Conservation (phyloP, 1,139 yeast genomes). For the Barnettozyma hawaiiensis region DNA sequence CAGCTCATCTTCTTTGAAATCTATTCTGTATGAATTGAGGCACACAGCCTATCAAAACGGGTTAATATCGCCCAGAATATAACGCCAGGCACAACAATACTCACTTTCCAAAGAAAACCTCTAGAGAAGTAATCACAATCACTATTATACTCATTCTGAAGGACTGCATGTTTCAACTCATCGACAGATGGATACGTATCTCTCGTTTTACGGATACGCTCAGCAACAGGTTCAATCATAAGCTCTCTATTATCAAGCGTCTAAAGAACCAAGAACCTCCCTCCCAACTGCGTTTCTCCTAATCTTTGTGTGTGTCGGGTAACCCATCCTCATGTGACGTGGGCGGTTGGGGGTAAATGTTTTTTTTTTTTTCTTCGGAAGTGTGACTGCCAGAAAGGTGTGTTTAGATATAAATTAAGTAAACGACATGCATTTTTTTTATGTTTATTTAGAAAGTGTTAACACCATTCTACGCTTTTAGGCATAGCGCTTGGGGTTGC, state of each 20-base stretch:
- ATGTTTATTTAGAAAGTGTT: too few relatives aligned
- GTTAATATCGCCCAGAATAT: background rate
- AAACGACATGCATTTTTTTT: too few relatives aligned
- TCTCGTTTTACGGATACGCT: slow-evolving; percentile 13
- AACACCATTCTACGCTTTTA: too few relatives aligned
- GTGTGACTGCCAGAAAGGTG: background rate
- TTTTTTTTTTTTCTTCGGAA: background rate
- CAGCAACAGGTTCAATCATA: background rate
- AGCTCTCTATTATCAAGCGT: background rate
- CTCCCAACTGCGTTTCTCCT: too few relatives aligned
- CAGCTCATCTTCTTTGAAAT: slow-evolving; percentile 17
- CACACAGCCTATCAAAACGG: slow-evolving; percentile 15
- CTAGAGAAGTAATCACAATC: slow-evolving; percentile 16
- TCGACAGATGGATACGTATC: slow-evolving; percentile 17
- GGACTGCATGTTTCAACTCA: slow-evolving; percentile 20
- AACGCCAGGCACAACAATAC: background rate
- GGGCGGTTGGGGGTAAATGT: too few relatives aligned
- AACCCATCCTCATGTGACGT: background rate
- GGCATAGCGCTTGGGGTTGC: too few relatives aligned
- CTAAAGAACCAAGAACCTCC: background rate
- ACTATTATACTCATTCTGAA: slow-evolving; percentile 20
- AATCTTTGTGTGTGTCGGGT: background rate
- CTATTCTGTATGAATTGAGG: slow-evolving; percentile 17
- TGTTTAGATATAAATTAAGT: too few relatives aligned
- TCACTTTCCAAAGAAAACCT: slow-evolving; percentile 20